Evolutionary conservation across 768 basidiomycete genomes (phyloP).

Genomic region (Mycena venus): DNA sequence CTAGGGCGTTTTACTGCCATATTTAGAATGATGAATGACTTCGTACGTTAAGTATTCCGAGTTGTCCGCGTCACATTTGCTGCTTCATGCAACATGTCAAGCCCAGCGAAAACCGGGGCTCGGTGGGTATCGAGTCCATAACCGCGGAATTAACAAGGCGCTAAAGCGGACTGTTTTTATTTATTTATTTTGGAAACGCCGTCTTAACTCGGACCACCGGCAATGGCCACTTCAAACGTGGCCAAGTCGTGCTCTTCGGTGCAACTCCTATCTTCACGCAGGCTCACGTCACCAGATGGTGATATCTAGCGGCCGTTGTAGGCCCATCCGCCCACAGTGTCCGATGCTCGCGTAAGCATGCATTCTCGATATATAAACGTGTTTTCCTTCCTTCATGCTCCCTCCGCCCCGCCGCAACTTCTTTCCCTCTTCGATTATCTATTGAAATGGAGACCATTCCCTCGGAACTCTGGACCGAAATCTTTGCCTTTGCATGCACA

Average conservation of each 20-base stretch:
- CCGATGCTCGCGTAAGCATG: not conserved
- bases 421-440: not conserved
- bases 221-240: too few species aligned
- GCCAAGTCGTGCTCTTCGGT: too few species aligned
- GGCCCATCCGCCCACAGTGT: too few species aligned
- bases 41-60: too few species aligned
- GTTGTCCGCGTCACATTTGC: too few species aligned
- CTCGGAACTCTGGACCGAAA: not conserved
- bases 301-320: not conserved
- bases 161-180: too few species aligned
- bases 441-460: constrained; percentile 7
- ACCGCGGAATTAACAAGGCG: too few species aligned
- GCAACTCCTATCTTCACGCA: not conserved
- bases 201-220: too few species aligned
- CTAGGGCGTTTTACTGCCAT: not conserved
- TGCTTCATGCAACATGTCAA: too few species aligned
- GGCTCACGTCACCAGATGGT: not conserved
- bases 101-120: too few species aligned
- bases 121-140: too few species aligned
- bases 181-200: too few species aligned
- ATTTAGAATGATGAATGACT: not conserved
- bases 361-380: not conserved
- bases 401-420: not conserved
- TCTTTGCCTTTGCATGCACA: constrained; percentile 12
- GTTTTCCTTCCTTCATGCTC: not conserved